Evolutionary conservation across 805 yeast genomes (phyloP), one percentile per base, ranked within the genome.

Genomic region (Myxozyma mucilagina): DNA sequence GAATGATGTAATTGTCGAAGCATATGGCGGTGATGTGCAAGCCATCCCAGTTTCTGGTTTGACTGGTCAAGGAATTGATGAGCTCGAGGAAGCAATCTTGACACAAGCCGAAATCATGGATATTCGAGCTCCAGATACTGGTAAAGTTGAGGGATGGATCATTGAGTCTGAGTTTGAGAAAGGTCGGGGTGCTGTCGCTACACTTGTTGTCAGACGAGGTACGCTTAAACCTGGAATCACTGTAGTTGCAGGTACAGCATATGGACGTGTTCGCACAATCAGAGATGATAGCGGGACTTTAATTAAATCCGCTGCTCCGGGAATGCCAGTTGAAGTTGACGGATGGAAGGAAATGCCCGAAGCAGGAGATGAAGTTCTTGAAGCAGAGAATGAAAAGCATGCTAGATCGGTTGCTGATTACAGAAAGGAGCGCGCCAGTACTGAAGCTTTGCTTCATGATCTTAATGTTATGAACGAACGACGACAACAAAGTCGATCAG

Each of bases 311-410:
- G 97, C 96, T 0, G 83, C 84, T 0, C 98, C 99, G 0, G 87
- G 97, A 0, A 86, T 88, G 8, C 97, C 98, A 0, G 96, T 90
- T 0, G 96, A 90, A 69, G 79, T 94, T 7, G 81, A 89, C 72
- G 99, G 99, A 0, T 94, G 99, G 99, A 91, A 88, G 71, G 92
- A 85, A 39, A 75, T 92, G 41, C 98, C 98, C 0, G 89, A 84
- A 55, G 94, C 96, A 10, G 99, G 99, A 9, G 97, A 90, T 64
- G 83, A 83, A 65, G 84, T 89, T 0, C 71, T 93, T 4, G 87
- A 90, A 71, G 96, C 94, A 11, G 82, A 82, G 63, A 83, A 75
- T 68, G 97, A 92, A 47, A 53, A 55, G 36, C 66, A 79, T 39
- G 97, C 96, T 7, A 90, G 90, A 69, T 83, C 84, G 65, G 96